Evolutionary conservation across 2,329 filamentous ascomycete genomes (phyloP).

Genomic region (Penicillium sp.): DNA sequence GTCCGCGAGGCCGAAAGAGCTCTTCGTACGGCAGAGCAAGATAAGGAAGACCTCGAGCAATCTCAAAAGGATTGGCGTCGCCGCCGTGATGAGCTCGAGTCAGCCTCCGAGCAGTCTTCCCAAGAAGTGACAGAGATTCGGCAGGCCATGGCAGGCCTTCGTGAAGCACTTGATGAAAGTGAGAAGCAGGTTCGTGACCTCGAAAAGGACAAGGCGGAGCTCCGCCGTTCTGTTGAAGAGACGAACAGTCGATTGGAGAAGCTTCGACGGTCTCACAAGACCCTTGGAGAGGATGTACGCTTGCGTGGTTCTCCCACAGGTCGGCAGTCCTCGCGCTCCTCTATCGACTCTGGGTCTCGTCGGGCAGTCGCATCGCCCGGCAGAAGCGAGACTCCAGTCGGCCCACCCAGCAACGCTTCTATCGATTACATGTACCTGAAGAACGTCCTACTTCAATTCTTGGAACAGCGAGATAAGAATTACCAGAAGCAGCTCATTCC

Average conservation of each 20-base stretch:
- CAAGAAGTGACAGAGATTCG: slow-evolving; percentile 76
- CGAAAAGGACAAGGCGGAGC: slow-evolving; percentile 77
- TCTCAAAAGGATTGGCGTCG: slow-evolving; percentile 73
- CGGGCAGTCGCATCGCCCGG: slow-evolving; percentile 52
- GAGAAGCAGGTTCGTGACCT: slow-evolving; percentile 81
- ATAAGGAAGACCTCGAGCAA: slow-evolving; percentile 75
- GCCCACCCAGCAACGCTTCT: slow-evolving; percentile 22
- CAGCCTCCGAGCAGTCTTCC: slow-evolving; percentile 65
- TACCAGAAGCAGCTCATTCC: slow-evolving; percentile 68
- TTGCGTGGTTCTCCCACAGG: slow-evolving; percentile 45
- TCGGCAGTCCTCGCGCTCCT: slow-evolving; percentile 58
- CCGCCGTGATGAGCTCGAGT: slow-evolving; percentile 74
- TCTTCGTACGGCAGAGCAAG: slow-evolving; percentile 68
- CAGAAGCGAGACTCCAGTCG: slow-evolving; percentile 41
- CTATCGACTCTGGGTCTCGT: slow-evolving; percentile 55
- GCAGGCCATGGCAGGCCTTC: slow-evolving; percentile 73
- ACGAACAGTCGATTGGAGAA: slow-evolving; percentile 76
- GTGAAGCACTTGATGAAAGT: slow-evolving; percentile 79
- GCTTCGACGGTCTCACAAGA: slow-evolving; percentile 67
- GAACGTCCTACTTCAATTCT: slow-evolving; percentile 66
- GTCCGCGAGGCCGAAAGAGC: slow-evolving; percentile 80
- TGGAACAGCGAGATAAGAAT: slow-evolving; percentile 68
- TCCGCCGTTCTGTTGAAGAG: slow-evolving; percentile 77
- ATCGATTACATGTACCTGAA: slow-evolving; percentile 67
- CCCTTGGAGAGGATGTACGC: slow-evolving; percentile 61